phyloP scores from a whole-genome alignment of 2,329 filamentous ascomycete species.

The Dactylellina sp. region DNA sequence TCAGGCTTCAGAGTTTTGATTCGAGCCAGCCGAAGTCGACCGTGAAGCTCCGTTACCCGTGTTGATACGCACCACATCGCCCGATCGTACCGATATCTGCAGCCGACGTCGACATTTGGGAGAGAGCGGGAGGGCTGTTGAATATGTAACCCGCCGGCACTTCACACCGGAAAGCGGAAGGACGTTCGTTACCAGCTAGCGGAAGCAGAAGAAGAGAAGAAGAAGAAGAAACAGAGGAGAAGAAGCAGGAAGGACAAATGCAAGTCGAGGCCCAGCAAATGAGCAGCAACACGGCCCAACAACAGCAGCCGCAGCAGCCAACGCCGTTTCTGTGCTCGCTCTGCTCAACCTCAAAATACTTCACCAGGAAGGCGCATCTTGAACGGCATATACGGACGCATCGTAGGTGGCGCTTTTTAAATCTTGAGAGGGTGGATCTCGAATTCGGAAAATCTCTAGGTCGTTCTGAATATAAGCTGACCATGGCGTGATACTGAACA shows the following conservation, averaged over 20 bases:
- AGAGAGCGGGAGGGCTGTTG: conserved; percentile 12
- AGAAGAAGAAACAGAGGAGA: neutral
- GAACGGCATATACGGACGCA: conserved; percentile 51
- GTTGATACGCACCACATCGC: neutral
- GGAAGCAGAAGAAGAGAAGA: too few species aligned
- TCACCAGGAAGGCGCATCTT: conserved; percentile 53
- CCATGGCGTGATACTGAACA: conserved; percentile 40
- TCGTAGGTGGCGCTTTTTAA: conserved; percentile 25
- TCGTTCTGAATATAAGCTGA: conserved; percentile 27
- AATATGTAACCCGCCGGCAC: conserved; percentile 42
- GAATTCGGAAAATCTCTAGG: conserved; percentile 33
- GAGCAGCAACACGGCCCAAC: conserved; percentile 30
- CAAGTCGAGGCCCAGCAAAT: conserved; percentile 13
- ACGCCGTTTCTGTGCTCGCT: conserved; percentile 43
- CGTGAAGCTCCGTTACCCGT: too few species aligned
- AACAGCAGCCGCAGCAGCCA: conserved; percentile 33
- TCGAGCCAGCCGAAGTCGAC: too few species aligned
- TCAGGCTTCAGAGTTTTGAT: neutral
- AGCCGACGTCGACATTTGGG: neutral
- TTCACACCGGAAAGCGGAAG: conserved; percentile 24
- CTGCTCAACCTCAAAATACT: conserved; percentile 45
- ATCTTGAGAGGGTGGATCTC: neutral
- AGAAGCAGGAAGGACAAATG: neutral
- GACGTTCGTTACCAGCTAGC: too few species aligned
- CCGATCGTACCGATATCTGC: neutral